Evolutionary conservation across 306 rosid species (phyloP), one percentile per base, ranked within the genome.

Genomic region (Vicia sativa): DNA sequence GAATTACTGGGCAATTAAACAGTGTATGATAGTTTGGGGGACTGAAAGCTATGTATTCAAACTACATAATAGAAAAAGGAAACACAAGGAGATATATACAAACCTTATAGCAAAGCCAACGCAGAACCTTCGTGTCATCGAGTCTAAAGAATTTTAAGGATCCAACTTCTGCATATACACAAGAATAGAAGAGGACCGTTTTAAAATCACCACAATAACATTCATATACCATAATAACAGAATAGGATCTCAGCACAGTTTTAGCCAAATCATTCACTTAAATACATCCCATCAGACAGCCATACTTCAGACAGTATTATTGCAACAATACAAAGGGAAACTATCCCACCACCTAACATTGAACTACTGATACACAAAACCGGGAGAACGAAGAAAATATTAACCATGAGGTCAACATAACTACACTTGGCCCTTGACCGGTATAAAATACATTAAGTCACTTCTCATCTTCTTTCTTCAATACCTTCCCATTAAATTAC

Each of bases 91-190:
- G 59, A 57, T 9, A 63, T 37, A 63, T 43, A 70, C 75, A 13
- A 44, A 93, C 98, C 98, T 90, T 93, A 81, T 77, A 78, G 73
- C 80, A 80, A 70, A 93, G 44, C 99, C 99, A 93, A 58, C 73
- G 69, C 52, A 86, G 57, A 72, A 93, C 99, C 81, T 88, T 93
- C 57, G 95, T 84, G 70, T 93, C 99, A 48, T 93, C 95, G 28
- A 93, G 99, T 82, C 99, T 88, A 70, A 83, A 93, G 73, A 86
- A 88, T 67, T 85, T 90, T 46, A 74, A 63, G 37, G 97, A 93
- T 68, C 88, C 96, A 67, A 93, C 72, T 70, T 88, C 97, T 93
- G 96, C 80, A 83, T 21, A 62, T 44, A 48, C 53, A 72, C 39
- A 62, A 62, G 49, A 62, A 74, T 39, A 72, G 70, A 71, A 66